Conservation (phyloP, 1,284 basidiomycete genomes). For the Pseudozyma sp. region DNA sequence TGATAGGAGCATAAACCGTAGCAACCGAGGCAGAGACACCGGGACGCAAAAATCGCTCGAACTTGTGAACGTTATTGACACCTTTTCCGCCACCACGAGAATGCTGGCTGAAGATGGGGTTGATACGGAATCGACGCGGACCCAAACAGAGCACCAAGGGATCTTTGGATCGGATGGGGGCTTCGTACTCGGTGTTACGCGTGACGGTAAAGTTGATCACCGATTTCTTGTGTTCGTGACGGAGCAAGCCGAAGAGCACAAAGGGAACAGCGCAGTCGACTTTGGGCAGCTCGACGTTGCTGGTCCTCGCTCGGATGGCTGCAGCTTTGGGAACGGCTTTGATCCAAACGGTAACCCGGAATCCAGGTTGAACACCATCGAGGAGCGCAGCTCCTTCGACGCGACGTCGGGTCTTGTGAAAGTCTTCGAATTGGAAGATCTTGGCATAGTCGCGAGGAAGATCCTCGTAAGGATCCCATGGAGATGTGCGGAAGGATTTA, state of each 20-base stretch:
- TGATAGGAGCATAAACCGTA: slow-evolving; percentile 85
- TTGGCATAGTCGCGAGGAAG: slow-evolving; percentile 91
- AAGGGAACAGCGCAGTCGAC: slow-evolving; percentile 73
- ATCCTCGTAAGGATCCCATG: slow-evolving; percentile 98
- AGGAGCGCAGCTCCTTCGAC: slow-evolving; percentile 72
- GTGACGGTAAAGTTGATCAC: slow-evolving; percentile 93
- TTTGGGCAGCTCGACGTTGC: slow-evolving; percentile 5
- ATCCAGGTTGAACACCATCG: slow-evolving; percentile 57
- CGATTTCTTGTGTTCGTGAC: slow-evolving; percentile 96
- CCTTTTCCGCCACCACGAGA: slow-evolving; percentile 81
- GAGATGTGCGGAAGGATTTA: slow-evolving; percentile 90
- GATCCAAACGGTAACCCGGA: slow-evolving; percentile 53
- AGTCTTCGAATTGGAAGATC: slow-evolving; percentile 98
- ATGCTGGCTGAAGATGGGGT: slow-evolving; percentile 92
- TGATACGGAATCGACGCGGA: slow-evolving; percentile 83
- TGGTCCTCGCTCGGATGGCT: slow-evolving; percentile 50
- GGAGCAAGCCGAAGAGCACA: slow-evolving; percentile 83
- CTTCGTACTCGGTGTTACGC: slow-evolving; percentile 93
- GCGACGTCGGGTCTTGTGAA: slow-evolving; percentile 82
- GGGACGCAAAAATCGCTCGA: slow-evolving; percentile 89
- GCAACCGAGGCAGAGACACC: slow-evolving; percentile 76
- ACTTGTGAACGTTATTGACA: slow-evolving; percentile 96
- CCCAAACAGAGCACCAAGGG: slow-evolving; percentile 89
- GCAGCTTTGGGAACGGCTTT: slow-evolving; percentile 56
- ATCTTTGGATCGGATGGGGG: slow-evolving; percentile 92